Percentiles rank a stretch among this genome's conserved stretches.
Conservation (phyloP, 441 rosid species). For the Manihot esculenta region DNA sequence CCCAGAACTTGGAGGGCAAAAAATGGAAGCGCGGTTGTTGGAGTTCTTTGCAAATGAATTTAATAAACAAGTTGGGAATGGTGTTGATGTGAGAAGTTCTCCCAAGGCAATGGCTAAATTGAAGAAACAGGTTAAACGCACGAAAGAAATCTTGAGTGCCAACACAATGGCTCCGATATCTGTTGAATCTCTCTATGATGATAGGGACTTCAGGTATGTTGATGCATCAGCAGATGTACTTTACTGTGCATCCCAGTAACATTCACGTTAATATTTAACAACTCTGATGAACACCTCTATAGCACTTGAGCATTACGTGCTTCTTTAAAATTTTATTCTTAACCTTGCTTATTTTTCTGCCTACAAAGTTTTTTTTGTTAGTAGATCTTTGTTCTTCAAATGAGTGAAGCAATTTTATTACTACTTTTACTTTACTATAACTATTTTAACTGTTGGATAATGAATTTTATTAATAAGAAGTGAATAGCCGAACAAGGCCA, state of each 20-base stretch:
- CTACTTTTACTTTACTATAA: neutral
- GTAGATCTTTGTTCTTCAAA: neutral
- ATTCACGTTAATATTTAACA: neutral
- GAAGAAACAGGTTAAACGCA: constrained; percentile 95
- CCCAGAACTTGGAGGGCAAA: constrained; percentile 82
- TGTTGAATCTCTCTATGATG: constrained; percentile 88
- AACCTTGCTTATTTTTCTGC: neutral
- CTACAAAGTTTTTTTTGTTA: neutral
- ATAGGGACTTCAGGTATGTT: constrained; percentile 85
- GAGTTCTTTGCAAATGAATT: constrained; percentile 93
- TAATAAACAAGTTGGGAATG: constrained; percentile 83
- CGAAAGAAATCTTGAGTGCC: constrained; percentile 95
- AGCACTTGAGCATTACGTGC: neutral
- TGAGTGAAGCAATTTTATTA: neutral
- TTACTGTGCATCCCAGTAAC: neutral
- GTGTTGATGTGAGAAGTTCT: constrained; percentile 78
- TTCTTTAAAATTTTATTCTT: too few species aligned
- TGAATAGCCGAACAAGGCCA: too few species aligned
- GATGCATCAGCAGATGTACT: neutral
- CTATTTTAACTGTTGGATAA: too few species aligned
- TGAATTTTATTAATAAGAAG: too few species aligned
- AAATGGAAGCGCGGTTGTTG: constrained; percentile 79
- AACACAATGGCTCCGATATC: constrained; percentile 87
- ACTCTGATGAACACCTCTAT: neutral
- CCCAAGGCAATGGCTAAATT: constrained; percentile 98